These are phyloP conservation scores for Gymnopus androsaceus DNA, from an alignment of 1,284 basidiomycete genomes.

Conservation along the genomic window DNA sequence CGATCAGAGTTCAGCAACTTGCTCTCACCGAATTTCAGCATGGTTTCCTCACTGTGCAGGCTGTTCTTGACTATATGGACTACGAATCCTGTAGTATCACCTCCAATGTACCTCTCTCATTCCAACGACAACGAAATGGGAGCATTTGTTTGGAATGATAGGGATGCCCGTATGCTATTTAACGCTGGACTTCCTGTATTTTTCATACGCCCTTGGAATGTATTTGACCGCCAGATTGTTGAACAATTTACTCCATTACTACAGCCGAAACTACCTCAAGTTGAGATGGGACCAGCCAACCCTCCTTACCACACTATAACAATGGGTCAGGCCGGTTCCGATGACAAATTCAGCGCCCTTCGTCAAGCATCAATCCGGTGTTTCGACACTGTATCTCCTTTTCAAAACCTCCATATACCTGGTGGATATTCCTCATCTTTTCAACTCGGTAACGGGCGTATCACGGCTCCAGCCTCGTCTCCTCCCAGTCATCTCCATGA, in stretches of 20 bases:
- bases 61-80: neutral
- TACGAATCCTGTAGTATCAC: neutral
- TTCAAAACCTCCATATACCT: conserved; percentile 8
- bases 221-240: neutral
- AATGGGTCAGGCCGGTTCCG: conserved; percentile 7
- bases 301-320: conserved; percentile 1
- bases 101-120: neutral
- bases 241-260: neutral
- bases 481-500: neutral
- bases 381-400: neutral
- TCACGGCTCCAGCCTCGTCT: no score
- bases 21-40: neutral
- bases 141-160: conserved; percentile 13
- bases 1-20: neutral
- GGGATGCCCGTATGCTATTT: neutral
- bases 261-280: neutral
- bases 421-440: neutral
- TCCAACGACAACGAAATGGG: neutral
- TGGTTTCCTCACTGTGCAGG: neutral
- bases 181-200: conserved; percentile 1
- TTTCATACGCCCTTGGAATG: neutral
- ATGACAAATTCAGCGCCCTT: conserved; percentile 10
- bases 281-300: neutral
- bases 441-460: neutral
- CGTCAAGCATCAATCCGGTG: neutral